Conservation (phyloP, 192 early-diverging fungal species). For the Coemansia sp. region DNA sequence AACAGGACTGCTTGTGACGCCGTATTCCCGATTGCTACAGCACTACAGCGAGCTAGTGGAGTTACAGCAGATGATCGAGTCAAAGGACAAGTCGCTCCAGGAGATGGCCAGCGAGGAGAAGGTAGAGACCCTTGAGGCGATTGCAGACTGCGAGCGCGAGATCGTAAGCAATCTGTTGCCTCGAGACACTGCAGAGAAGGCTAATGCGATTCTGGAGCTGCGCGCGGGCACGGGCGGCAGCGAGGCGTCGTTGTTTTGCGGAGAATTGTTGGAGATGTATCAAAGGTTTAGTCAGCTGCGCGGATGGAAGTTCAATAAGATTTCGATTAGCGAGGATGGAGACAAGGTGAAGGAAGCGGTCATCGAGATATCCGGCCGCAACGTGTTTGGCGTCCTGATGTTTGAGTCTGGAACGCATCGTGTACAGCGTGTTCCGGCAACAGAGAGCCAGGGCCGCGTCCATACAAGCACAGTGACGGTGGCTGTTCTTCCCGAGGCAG, state of each 20-base stretch:
- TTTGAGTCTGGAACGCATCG: slow-evolving; percentile 84
- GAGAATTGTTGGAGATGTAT: slow-evolving; percentile 75
- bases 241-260: slow-evolving; percentile 76
- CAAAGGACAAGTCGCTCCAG: slow-evolving; percentile 37
- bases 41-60: slow-evolving; percentile 44
- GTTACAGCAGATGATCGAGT: slow-evolving; percentile 48
- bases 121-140: slow-evolving; percentile 34
- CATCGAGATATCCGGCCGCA: slow-evolving; percentile 65
- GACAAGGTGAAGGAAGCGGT: slow-evolving; percentile 62
- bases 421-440: slow-evolving; percentile 81
- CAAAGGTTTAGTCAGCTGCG: slow-evolving; percentile 63
- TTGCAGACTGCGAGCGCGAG: slow-evolving; percentile 57
- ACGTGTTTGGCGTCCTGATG: slow-evolving; percentile 75
- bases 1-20: slow-evolving; percentile 21
- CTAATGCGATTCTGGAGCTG: slow-evolving; percentile 73
- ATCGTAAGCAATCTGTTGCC: slow-evolving; percentile 65
- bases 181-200: slow-evolving; percentile 70
- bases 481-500: slow-evolving; percentile 75
- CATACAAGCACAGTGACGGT: slow-evolving; percentile 82
- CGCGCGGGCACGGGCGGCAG: slow-evolving; percentile 78
- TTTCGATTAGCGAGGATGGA: slow-evolving; percentile 47
- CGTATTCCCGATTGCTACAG: slow-evolving; percentile 32
- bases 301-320: slow-evolving; percentile 67
- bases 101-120: slow-evolving; percentile 69
- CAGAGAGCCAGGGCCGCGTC: slow-evolving; percentile 74